Evolutionary conservation across 2,329 filamentous ascomycete genomes (phyloP).

Genomic region (Penicillium sp.): DNA sequence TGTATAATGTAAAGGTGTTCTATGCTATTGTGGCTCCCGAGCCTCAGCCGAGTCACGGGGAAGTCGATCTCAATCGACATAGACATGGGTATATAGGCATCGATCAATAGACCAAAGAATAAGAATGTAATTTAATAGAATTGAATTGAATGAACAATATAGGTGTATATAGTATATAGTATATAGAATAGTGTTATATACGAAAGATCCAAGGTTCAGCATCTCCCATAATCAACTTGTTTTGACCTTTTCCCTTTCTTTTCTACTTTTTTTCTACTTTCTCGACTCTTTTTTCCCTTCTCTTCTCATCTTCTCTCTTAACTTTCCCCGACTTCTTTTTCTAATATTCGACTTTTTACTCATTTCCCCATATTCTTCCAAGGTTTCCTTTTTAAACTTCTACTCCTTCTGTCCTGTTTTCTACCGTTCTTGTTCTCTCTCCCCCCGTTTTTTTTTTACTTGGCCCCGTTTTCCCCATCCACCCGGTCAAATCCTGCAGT

Average conservation of each 20-base stretch:
- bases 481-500: conserved; percentile 17
- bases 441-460: conserved; percentile 3
- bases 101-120: not conserved
- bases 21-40: not conserved
- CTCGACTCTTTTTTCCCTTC: not conserved
- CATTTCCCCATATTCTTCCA: not conserved
- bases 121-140: not conserved
- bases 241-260: conserved; percentile 4
- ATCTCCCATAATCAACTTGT: conserved; percentile 4
- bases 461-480: conserved; percentile 3
- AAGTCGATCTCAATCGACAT: not conserved
- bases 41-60: conserved; percentile 1
- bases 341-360: not conserved
- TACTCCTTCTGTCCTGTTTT: not conserved
- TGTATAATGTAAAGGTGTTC: not conserved
- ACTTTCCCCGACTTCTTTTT: not conserved
- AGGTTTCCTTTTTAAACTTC: too few species aligned
- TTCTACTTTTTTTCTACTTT: not conserved
- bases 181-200: not conserved
- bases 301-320: not conserved
- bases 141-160: not conserved
- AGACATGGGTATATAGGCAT: too few species aligned
- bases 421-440: conserved; percentile 1
- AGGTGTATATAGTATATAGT: too few species aligned
- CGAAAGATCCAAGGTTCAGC: conserved; percentile 1